Percentiles rank a stretch among this genome's conserved stretches.
Conservation (phyloP, 2,329 filamentous ascomycete genomes). For the Diaporthe capsici region DNA sequence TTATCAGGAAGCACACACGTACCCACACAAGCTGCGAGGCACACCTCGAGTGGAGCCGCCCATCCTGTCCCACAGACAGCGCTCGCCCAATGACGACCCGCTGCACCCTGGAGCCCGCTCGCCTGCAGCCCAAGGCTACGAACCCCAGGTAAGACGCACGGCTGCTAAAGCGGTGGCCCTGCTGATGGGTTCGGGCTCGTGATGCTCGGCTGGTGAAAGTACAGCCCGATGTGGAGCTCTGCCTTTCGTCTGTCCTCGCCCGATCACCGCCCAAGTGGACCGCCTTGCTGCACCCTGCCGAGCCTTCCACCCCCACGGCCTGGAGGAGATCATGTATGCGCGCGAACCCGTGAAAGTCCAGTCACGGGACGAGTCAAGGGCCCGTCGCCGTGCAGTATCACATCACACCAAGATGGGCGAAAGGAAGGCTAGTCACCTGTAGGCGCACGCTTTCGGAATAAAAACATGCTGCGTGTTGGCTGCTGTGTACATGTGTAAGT, state of each 20-base stretch:
- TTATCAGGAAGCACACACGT: slow-evolving; percentile 35
- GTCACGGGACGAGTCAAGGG: slow-evolving; percentile 30
- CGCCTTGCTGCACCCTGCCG: slow-evolving; percentile 3
- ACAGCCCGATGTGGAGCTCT: slow-evolving; percentile 4
- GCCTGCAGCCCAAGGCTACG: slow-evolving; percentile 21
- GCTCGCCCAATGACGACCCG: slow-evolving; percentile 5
- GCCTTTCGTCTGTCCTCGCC: not conserved
- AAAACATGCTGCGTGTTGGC: slow-evolving; percentile 1
- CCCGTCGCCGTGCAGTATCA: slow-evolving; percentile 25
- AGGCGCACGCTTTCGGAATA: slow-evolving; percentile 5
- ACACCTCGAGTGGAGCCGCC: slow-evolving; percentile 27
- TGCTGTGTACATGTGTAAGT: not conserved
- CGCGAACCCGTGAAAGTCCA: not conserved
- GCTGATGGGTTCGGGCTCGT: slow-evolving; percentile 24
- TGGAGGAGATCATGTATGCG: slow-evolving; percentile 12
- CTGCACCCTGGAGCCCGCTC: slow-evolving; percentile 10
- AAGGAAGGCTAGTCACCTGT: slow-evolving; percentile 15
- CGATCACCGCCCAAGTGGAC: slow-evolving; percentile 15
- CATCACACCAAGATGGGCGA: slow-evolving; percentile 14
- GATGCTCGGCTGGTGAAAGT: slow-evolving; percentile 18
- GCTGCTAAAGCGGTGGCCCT: not conserved
- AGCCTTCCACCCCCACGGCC: not conserved
- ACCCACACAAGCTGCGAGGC: slow-evolving; percentile 39
- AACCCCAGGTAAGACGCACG: slow-evolving; percentile 23
- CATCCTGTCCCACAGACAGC: not conserved